These are phyloP conservation scores for Eutrema japonicum DNA, from an alignment of 345 rosid species.

Conservation along the genomic window DNA sequence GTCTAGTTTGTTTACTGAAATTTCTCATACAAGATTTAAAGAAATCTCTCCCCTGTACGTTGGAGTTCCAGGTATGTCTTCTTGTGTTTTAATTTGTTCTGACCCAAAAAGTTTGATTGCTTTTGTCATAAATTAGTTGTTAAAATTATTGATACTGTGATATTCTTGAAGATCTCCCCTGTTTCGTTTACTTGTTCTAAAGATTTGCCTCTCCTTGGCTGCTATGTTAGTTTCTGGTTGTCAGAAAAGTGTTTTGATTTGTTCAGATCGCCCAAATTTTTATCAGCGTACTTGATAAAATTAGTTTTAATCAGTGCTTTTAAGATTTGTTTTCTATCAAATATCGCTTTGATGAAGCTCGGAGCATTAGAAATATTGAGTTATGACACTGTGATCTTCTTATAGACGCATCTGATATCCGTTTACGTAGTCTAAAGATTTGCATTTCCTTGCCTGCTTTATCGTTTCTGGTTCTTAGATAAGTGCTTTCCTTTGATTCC, in stretches of 20 bases:
- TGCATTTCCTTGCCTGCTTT: constrained; percentile 4
- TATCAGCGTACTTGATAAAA: background rate
- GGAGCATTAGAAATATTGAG: background rate
- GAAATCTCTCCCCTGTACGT: constrained; percentile 71
- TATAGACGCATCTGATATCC: background rate
- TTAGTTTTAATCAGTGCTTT: background rate
- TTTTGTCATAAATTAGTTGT: constrained; percentile 11
- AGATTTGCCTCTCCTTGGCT: background rate
- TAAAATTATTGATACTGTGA: background rate
- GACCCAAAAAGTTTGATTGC: background rate
- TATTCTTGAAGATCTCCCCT: background rate
- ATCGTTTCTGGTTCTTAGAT: background rate
- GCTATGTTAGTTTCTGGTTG: background rate
- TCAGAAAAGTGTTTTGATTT: background rate
- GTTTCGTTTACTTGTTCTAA: background rate
- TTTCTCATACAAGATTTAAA: constrained; percentile 68
- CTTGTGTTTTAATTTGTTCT: constrained; percentile 18
- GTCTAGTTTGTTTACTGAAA: constrained; percentile 51
- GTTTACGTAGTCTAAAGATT: constrained; percentile 4
- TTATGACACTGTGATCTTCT: constrained; percentile 3
- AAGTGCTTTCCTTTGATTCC: background rate
- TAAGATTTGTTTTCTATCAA: background rate
- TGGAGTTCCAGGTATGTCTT: constrained; percentile 82
- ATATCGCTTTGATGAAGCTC: constrained; percentile 4
- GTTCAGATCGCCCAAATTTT: background rate